Base-by-base conservation (phyloP, 2,329 filamentous ascomycete genomes). In the Raffaelea albimanens region DNA sequence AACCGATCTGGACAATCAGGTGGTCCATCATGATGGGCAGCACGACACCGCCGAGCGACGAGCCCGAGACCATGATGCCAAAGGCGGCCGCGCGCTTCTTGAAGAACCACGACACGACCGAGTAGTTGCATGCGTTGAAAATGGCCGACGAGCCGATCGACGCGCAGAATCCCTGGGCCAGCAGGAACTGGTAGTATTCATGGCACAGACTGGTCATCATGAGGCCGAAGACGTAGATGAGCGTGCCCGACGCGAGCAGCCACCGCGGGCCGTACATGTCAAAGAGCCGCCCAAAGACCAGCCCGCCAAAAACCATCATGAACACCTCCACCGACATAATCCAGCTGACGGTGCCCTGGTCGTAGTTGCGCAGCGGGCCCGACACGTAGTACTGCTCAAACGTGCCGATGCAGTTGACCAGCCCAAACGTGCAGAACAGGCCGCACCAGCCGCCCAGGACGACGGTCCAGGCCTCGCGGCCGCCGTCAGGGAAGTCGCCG, bases 241-340 rank as follows among this genome's bases (percentile, higher is more conserved):
- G 57, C 2, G 71, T 72, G 43, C 78, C 78, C 38, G 64, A 51
- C 10, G 75, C 40, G 2, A 82, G 61, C 3, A 84, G 63, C 50
- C 66, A 72, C 40, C 71, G 68, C 1, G 80, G 76, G 0, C 82
- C 81, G 54, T 77, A 75, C 52, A 68, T 71, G 56, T 85, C 82
- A 55, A 73, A 82, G 2, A 59, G 16, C 10, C 56, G 56, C 4
- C 58, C 71, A 25, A 80, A 59, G 1, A 65, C 53, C 5, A 64
- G 55, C 39, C 73, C 75, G 66, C 79, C 66, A 50, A 72, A 67
- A 43, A 69, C 59, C 58, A 68, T 58, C 47, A 61, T 53, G 49
- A 63, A 78, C 5, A 67, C 58, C 58, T 80, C 69, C 43, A 76
- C 56, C 5, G 73, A 73, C 5, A 73, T 67, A 55, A 81, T 80